Evolutionary conservation across 345 rosid genomes (phyloP), one percentile per base, ranked within the genome.

Genomic region (Lepidium africanum): DNA sequence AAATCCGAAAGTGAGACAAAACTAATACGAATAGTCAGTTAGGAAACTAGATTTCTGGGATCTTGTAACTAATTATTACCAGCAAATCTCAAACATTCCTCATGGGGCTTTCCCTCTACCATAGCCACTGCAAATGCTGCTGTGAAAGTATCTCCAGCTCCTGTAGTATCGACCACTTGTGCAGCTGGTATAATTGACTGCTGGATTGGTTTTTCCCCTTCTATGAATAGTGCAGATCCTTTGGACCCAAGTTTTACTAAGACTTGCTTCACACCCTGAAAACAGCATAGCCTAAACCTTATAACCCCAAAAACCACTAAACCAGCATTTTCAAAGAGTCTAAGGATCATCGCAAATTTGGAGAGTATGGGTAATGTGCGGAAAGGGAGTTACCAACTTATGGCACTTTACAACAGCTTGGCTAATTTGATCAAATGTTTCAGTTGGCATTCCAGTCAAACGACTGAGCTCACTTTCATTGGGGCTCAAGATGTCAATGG

Each of bases 111-210:
- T 53, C 97, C 99, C 79, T 94, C 97, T 3, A 86, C 86, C 60
- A 87, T 74, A 40, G 97, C 95, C 76, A 94, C 99, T 10, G 97
- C 96, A 81, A 91, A 94, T 9, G 99, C 84, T 35, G 99, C 95
- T 3, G 97, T 94, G 67, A 87, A 94, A 37, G 99, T 94, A 78
- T 94, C 99, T 7, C 99, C 99, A 1, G 99, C 99, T 59, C 99
- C 99, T 9, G 99, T 94, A 2, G 99, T 89, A 81, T 94, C 99
- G 1, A 91, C 41, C 10, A 91, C 96, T 75, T 75, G 82, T 59
- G 80, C 71, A 56, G 95, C 95, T 10, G 86, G 65, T 74, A 94
- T 82, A 21, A 86, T 80, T 11, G 96, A 80, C 67, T 94, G 99
- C 66, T 61, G 80, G 54, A 89, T 82, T 19, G 96, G 88, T 32